phyloP scores from a whole-genome alignment of 148 eudicot genomes.

The Spergularia bocconei region DNA sequence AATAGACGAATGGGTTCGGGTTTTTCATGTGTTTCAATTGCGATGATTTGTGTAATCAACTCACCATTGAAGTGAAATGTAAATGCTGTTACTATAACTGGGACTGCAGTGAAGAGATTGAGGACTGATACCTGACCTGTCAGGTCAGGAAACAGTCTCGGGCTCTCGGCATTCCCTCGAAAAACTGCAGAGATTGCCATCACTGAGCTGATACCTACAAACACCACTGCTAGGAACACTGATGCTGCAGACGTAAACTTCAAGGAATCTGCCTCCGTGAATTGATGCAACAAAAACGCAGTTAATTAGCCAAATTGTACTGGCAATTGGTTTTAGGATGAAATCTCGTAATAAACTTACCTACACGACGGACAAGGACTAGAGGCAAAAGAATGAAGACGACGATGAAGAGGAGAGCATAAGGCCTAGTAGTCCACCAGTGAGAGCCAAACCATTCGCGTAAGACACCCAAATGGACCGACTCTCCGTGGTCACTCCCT shows the following conservation, averaged over 20 bases:
- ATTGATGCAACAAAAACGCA: not conserved
- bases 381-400: constrained; percentile 72
- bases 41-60: not conserved
- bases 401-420: constrained; percentile 52
- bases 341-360: constrained; percentile 32
- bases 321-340: no score
- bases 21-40: not conserved
- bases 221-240: constrained; percentile 76
- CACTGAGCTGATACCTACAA: constrained; percentile 70
- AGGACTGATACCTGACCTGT: constrained; percentile 54
- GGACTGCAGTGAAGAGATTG: constrained; percentile 84
- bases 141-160: constrained; percentile 60
- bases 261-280: constrained; percentile 60
- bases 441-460: constrained; percentile 87
- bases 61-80: constrained; percentile 96
- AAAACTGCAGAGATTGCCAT: constrained; percentile 68
- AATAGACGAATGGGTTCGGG: no score
- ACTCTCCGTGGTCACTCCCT: constrained; percentile 50
- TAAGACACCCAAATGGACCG: constrained; percentile 66
- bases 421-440: constrained; percentile 81
- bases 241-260: constrained; percentile 81
- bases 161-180: constrained; percentile 54
- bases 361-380: constrained; percentile 68
- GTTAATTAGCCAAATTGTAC: not conserved
- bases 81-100: constrained; percentile 92